Evolutionary conservation across 225 moss, liverwort and hornwort species (phyloP), one percentile per base, ranked within the genome.

Genomic region (Polytrichum commune): DNA sequence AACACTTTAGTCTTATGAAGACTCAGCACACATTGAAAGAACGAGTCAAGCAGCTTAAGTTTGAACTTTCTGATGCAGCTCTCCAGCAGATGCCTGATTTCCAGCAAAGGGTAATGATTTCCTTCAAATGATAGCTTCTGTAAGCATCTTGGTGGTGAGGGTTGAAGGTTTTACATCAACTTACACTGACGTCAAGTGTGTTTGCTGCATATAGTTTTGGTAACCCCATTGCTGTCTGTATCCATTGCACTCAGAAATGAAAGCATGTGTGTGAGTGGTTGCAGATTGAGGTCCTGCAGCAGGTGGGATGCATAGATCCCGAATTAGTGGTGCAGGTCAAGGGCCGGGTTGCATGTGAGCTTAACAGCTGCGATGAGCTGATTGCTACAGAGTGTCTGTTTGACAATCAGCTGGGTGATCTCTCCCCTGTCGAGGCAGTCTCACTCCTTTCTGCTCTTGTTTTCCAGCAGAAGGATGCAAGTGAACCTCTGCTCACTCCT

Each of bases 21-120:
- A 90, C 87, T 64, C 98, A 95, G 62, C 92, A 93, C 73, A 64
- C 75, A n/a, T 65, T 98, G 75, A 95, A 95, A 85, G 95, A 98
- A 79, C 85, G 91, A 80, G 98, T 98, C 29, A 88, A 89, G 79
- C 83, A 95, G 83, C 87, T 98, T 55, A 95, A 91, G 80, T 95
- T 76, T 75, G 95, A 98, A 82, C 95, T 98, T 69, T 98, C 98
- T 69, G 98, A 98, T 85, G 98, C 90, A 69, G 98, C 98, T 58
- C 86, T 98, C 54, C 98, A 98, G 78, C 95, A 98, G 76, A 98
- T 98, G 98, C 98, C 98, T 61, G 98, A 95, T 73, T 98, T 98
- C 76, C 93, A 91, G 68, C 93, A 98, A 84, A 85, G 98, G 76
- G 95, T 93, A 68, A 80, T 84, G 60, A 32, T 27, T n/a, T 26